phyloP scores from a whole-genome alignment of 2,329 filamentous ascomycete species.

The Pseudocercospora fuligena region DNA sequence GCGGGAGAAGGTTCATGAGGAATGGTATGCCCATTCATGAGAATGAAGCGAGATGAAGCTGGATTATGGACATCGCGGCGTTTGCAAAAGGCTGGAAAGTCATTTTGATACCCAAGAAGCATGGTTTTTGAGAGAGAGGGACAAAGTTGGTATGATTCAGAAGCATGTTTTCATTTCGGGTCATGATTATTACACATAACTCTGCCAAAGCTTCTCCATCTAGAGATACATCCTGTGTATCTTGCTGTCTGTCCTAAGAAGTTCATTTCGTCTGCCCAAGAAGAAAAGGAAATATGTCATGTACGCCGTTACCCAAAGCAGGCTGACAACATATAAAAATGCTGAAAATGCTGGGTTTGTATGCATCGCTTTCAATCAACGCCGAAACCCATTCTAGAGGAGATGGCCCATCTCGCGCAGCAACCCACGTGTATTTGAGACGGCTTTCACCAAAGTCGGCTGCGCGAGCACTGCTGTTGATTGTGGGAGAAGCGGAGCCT shows the following conservation, averaged over 20 bases:
- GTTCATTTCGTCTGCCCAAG: slow-evolving; percentile 15
- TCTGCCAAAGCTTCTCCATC: slow-evolving; percentile 1
- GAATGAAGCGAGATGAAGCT: neutral
- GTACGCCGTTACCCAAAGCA: slow-evolving; percentile 15
- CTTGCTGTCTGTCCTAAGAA: slow-evolving; percentile 3
- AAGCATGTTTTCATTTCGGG: slow-evolving; percentile 12
- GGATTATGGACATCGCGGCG: neutral
- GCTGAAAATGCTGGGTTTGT: slow-evolving; percentile 11
- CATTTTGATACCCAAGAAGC: neutral
- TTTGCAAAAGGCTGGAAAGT: neutral
- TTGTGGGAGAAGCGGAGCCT: slow-evolving; percentile 11
- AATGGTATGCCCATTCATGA: neutral
- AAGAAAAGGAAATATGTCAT: slow-evolving; percentile 14
- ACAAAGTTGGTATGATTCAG: neutral
- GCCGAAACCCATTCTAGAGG: slow-evolving; percentile 16
- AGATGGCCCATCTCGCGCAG: slow-evolving; percentile 20
- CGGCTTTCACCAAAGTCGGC: slow-evolving; percentile 18
- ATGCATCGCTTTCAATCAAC: slow-evolving; percentile 13
- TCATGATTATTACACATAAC: slow-evolving; percentile 17
- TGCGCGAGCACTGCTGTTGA: slow-evolving; percentile 14
- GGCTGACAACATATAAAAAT: slow-evolving; percentile 4
- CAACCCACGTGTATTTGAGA: slow-evolving; percentile 14
- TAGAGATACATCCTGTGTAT: slow-evolving; percentile 12
- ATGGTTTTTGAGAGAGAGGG: too few species aligned
- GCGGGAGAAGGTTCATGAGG: slow-evolving; percentile 23